Percentiles rank a stretch among this genome's conserved stretches.
Evolutionary conservation across 2,329 filamentous ascomycete species (phyloP).

Genomic region (Colletotrichum eleusines): DNA sequence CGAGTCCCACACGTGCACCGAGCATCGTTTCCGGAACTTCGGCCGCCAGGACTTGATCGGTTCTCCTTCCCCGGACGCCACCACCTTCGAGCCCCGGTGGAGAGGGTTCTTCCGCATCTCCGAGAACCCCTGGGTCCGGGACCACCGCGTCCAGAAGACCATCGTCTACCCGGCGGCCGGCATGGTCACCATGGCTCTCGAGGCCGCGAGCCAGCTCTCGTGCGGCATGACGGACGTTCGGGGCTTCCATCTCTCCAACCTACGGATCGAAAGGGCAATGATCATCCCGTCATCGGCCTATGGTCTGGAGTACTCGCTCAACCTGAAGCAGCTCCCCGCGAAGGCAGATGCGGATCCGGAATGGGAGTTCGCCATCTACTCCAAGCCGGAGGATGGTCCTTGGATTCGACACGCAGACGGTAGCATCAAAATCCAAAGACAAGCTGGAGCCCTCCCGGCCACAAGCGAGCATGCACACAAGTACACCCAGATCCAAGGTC

Average conservation of each 20-base stretch:
- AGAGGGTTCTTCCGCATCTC: constrained; percentile 61
- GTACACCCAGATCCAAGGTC: constrained; percentile 45
- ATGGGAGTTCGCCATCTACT: constrained; percentile 60
- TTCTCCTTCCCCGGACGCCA: constrained; percentile 57
- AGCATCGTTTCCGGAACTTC: constrained; percentile 58
- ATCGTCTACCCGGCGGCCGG: constrained; percentile 65
- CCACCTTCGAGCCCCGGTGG: constrained; percentile 61
- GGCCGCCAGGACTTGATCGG: constrained; percentile 66
- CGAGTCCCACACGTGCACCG: constrained; percentile 60
- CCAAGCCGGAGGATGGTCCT: constrained; percentile 53
- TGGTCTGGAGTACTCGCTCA: constrained; percentile 64
- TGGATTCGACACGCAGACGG: constrained; percentile 40
- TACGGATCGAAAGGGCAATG: constrained; percentile 64
- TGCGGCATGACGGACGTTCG: constrained; percentile 43
- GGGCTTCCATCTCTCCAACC: constrained; percentile 59
- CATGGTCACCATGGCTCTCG: constrained; percentile 62
- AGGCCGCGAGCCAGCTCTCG: constrained; percentile 58
- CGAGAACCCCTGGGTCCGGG: constrained; percentile 65
- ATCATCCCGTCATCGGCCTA: constrained; percentile 60
- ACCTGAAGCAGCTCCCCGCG: constrained; percentile 51
- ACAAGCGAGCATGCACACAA: constrained; percentile 34
- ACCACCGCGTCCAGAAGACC: constrained; percentile 64
- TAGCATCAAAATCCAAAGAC: constrained; percentile 42
- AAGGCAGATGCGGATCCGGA: constrained; percentile 31
- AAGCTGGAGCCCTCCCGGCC: background rate